Conservation (phyloP, 805 yeast species). For the Candida jianshihensis region DNA sequence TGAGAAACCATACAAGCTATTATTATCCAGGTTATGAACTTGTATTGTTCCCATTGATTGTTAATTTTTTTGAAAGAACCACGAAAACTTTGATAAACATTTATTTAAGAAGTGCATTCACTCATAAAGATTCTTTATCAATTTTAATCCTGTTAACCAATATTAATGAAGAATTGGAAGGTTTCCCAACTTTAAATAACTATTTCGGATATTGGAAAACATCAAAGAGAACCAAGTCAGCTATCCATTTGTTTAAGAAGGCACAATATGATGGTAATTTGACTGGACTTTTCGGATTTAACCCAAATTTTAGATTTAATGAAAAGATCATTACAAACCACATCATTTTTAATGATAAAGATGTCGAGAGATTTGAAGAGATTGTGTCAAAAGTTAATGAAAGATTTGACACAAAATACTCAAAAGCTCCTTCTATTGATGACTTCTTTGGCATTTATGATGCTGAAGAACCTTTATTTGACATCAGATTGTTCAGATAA, state of each 20-base stretch:
- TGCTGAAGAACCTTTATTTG: conserved; percentile 15
- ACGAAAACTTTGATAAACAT: conserved; percentile 4
- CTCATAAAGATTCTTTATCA: conserved; percentile 3
- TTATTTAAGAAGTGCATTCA: conserved; percentile 7
- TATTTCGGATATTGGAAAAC: conserved; percentile 17
- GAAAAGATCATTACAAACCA: no score
- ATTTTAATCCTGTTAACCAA: conserved; percentile 12
- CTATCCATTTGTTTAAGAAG: conserved; percentile 12
- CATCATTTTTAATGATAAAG: conserved; percentile 2
- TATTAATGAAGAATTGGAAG: conserved; percentile 16
- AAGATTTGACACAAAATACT: conserved; percentile 10
- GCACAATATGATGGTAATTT: no score
- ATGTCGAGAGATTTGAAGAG: conserved; percentile 7
- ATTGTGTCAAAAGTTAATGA: conserved; percentile 9
- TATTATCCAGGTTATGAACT: conserved; percentile 17
- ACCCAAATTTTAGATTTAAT: no score
- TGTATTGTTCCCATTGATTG: conserved; percentile 6
- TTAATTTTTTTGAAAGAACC: conserved; percentile 11
- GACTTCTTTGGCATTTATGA: conserved; percentile 9
- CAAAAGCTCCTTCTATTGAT: conserved; percentile 3
- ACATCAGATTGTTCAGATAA: conserved; percentile 8
- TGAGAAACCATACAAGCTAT: conserved; percentile 13
- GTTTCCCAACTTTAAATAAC: conserved; percentile 9
- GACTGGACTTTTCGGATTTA: not conserved
- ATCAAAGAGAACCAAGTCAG: conserved; percentile 7